Evolutionary conservation across 345 rosid genomes (phyloP), one percentile per base, ranked within the genome.

Genomic region (Eucalyptus cloeziana): DNA sequence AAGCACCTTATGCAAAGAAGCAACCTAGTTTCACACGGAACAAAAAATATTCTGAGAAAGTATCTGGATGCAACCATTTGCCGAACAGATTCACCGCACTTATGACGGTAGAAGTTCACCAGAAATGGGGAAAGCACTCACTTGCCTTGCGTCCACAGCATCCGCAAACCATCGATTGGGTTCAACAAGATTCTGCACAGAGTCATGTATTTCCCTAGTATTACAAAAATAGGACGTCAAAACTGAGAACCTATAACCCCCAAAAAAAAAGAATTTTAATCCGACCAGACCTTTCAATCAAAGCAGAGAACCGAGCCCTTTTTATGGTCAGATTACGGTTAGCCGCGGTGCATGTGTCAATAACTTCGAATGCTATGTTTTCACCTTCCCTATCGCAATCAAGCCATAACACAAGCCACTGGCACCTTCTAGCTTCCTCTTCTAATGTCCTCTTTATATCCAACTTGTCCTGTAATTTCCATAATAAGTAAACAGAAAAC

Each of bases 81-180:
- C 83, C 13, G 2, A 76, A 67, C 50, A 50, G 13, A 88, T 33
- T 44, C 37, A 85, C 51, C 4, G 67, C 67, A 81, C 49, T 44
- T 0, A 43, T 12, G 49, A 85, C 4, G 1, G 54, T 40, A 60
- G 87, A 43, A 58, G 19, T 54, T 87, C 47, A 43, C 33, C 85
- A 71, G 30, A 86, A 16, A 86, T 27, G 58, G 15, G 88, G 49
- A 91, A 58, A 85, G 64, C 52, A 44, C 97, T 93, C 90, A 97
- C 99, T 92, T 98, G 99, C 91, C 99, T 95, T 93, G 99, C 99
- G 91, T 98, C 99, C 89, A 98, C 99, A 13, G 99, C 99, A 91
- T 96, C 95, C 45, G 99, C 94, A 93, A 95, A 96, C 95, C 96
- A 90, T 56, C 91, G 93, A 93, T 97, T 98, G 88, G 99, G 98